Evolutionary conservation across 2,329 filamentous ascomycete genomes (phyloP).

Genomic region (Colletotrichum cordylinicola): DNA sequence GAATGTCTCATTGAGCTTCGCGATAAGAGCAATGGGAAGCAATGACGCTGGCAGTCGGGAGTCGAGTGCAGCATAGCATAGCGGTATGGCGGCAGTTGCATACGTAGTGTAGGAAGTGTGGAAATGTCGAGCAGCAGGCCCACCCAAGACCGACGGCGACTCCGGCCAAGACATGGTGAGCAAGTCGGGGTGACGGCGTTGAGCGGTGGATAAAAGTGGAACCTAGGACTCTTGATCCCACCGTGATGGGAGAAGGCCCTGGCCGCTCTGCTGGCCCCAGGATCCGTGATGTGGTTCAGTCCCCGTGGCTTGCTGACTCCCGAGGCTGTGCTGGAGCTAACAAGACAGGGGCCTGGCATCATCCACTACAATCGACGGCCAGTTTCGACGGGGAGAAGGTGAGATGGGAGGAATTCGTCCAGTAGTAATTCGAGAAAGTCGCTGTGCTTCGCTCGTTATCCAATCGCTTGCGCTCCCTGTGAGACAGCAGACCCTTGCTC

Average conservation of each 20-base stretch:
- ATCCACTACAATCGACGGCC: background rate
- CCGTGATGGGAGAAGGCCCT: slow-evolving; percentile 2
- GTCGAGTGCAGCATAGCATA: background rate
- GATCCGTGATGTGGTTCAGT: slow-evolving; percentile 18
- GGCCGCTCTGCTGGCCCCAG: background rate
- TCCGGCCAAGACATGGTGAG: slow-evolving; percentile 16
- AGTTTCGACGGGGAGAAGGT: background rate
- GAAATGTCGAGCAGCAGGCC: slow-evolving; percentile 4
- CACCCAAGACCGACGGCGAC: slow-evolving; percentile 21
- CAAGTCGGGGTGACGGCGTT: slow-evolving; percentile 16
- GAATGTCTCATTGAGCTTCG: background rate
- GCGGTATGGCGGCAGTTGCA: slow-evolving; percentile 13
- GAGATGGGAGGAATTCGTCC: background rate
- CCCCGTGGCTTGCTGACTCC: slow-evolving; percentile 20
- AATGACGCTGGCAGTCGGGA: background rate
- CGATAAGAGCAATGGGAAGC: background rate
- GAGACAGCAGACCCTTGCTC: slow-evolving; percentile 11
- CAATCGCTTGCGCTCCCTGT: slow-evolving; percentile 23
- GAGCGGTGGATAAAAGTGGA: slow-evolving; percentile 17
- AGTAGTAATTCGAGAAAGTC: slow-evolving; percentile 1
- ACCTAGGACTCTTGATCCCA: slow-evolving; percentile 1
- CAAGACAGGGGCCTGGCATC: slow-evolving; percentile 4
- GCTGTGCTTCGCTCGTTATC: slow-evolving; percentile 15
- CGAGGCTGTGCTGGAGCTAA: slow-evolving; percentile 22
- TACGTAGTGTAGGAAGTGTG: background rate